Conservation (phyloP, 768 basidiomycete species). For the Hygrocybe coccinea region DNA sequence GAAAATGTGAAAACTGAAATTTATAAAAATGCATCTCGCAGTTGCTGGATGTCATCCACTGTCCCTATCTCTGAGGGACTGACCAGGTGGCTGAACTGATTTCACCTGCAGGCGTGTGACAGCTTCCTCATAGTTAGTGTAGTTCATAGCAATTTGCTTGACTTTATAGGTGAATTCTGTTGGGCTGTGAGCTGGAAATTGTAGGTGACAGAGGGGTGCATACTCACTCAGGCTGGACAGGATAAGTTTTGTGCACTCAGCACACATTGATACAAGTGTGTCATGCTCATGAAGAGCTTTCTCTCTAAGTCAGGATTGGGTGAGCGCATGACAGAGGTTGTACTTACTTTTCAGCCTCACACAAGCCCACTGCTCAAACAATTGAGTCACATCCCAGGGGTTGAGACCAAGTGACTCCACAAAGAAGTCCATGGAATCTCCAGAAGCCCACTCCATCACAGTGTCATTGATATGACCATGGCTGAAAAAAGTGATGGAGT, state of each 20-base stretch:
- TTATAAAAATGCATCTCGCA: too few relatives aligned
- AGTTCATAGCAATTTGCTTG: background rate
- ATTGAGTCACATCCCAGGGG: background rate
- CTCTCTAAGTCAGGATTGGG: too few relatives aligned
- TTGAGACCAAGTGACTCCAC: background rate
- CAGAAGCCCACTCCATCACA: background rate
- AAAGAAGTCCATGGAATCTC: conserved; percentile 4
- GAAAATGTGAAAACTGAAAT: too few relatives aligned
- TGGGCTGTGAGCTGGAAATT: background rate
- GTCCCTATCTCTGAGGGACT: background rate
- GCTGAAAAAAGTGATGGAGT: background rate
- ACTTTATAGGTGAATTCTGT: background rate
- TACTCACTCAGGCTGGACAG: background rate
- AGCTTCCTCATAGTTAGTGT: conserved; percentile 1
- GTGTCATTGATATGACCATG: conserved; percentile 1
- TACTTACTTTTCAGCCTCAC: background rate
- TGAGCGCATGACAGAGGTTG: too few relatives aligned
- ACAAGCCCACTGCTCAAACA: conserved; percentile 4
- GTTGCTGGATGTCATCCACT: background rate
- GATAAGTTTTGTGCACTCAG: conserved; percentile 1
- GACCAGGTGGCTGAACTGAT: background rate
- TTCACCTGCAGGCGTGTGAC: background rate
- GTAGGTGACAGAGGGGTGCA: background rate
- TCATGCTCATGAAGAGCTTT: background rate
- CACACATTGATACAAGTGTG: background rate